These are phyloP conservation scores for Corchorus olitorius DNA, from an alignment of 345 rosid genomes.

Conservation along the genomic window DNA sequence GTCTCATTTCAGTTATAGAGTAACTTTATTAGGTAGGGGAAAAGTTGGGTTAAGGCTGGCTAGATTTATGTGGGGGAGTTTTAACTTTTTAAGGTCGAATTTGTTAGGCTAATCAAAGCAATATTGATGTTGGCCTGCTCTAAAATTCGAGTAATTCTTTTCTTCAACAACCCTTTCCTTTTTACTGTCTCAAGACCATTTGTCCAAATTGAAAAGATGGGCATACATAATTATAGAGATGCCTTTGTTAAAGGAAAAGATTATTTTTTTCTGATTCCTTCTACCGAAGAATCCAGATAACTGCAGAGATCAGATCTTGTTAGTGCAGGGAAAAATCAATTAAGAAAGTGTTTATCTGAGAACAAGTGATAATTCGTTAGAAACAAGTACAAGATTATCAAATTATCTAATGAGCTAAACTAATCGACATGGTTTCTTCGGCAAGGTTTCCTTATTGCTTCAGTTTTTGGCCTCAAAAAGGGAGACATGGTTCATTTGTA, in stretches of 20 bases:
- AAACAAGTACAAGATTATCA: background rate
- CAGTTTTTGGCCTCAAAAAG: background rate
- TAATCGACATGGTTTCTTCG: background rate
- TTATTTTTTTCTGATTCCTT: background rate
- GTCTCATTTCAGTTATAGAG: background rate
- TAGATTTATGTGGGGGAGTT: conserved; percentile 11
- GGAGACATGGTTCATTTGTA: background rate
- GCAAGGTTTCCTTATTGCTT: background rate
- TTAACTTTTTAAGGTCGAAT: background rate
- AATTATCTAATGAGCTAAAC: background rate
- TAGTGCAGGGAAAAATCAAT: background rate
- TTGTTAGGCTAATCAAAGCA: background rate
- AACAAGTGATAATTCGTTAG: background rate
- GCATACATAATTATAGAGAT: background rate
- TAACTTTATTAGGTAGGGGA: conserved; percentile 18
- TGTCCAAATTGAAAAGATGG: conserved; percentile 1
- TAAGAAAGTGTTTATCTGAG: background rate
- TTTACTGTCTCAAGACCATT: conserved; percentile 1
- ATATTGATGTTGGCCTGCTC: background rate
- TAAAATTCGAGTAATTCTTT: background rate
- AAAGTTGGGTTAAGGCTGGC: background rate
- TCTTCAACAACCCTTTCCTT: background rate
- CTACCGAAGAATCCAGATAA: background rate
- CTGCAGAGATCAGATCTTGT: background rate
- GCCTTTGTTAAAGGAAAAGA: conserved; percentile 2